These are phyloP conservation scores for Mucor velutinosus DNA, from an alignment of 371 early-diverging fungal genomes.

Conservation along the genomic window DNA sequence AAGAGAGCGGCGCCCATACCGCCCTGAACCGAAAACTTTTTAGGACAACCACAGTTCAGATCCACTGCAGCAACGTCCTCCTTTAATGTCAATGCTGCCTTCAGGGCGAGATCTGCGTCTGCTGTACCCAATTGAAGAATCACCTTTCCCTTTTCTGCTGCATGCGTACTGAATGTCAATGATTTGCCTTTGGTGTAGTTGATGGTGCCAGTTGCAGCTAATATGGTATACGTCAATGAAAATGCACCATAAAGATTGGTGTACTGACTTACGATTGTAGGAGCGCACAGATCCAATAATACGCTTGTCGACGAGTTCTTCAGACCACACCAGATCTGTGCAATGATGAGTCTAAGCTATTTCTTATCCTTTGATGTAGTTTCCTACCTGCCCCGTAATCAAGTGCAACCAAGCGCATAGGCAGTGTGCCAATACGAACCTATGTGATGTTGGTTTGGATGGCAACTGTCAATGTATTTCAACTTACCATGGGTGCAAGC, in stretches of 20 bases:
- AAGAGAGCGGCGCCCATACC: slow-evolving; percentile 97
- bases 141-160: slow-evolving; percentile 64
- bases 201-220: slow-evolving; percentile 69
- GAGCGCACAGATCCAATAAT: slow-evolving; percentile 81
- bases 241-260: neutral
- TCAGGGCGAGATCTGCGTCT: slow-evolving; percentile 82
- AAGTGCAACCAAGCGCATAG: slow-evolving; percentile 82
- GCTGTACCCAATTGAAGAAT: slow-evolving; percentile 86
- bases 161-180: slow-evolving; percentile 66
- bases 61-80: slow-evolving; percentile 90
- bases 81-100: slow-evolving; percentile 83
- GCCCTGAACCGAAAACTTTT: slow-evolving; percentile 89
- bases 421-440: slow-evolving; percentile 88
- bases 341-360: neutral
- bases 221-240: neutral
- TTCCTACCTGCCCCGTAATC: slow-evolving; percentile 85
- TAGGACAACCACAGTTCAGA: slow-evolving; percentile 98
- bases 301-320: slow-evolving; percentile 89
- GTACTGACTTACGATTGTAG: slow-evolving; percentile 62
- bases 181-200: slow-evolving; percentile 64
- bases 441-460: slow-evolving; percentile 14
- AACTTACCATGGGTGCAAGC: slow-evolving; percentile 88
- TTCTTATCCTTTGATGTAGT: neutral
- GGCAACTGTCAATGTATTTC: neutral
- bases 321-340: slow-evolving; percentile 87